phyloP scores from a whole-genome alignment of 768 basidiomycete species.

The Myochromella boudieri region DNA sequence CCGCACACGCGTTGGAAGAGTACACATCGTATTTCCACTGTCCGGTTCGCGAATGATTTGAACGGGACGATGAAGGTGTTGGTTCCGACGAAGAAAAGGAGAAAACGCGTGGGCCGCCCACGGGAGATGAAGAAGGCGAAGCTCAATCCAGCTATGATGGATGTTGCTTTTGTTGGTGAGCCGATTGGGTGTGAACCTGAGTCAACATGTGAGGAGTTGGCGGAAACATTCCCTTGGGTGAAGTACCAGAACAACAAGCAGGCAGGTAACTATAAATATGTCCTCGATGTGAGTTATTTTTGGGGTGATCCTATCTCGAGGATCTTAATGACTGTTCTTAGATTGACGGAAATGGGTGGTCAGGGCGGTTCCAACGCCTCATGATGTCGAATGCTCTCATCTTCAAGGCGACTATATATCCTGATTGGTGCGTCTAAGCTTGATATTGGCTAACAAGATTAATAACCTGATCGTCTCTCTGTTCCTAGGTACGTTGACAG shows the following conservation, averaged over 20 bases:
- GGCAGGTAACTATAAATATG: slow-evolving; percentile 58
- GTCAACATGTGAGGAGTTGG: slow-evolving; percentile 43
- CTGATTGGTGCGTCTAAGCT: slow-evolving; percentile 52
- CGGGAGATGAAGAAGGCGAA: slow-evolving; percentile 24
- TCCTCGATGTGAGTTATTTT: slow-evolving; percentile 48
- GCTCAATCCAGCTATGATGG: slow-evolving; percentile 49
- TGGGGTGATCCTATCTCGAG: not conserved
- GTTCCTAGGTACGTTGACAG: slow-evolving; percentile 47
- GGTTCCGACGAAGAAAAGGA: slow-evolving; percentile 18
- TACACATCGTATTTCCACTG: slow-evolving; percentile 44
- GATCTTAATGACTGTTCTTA: slow-evolving; percentile 13
- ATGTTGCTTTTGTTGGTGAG: slow-evolving; percentile 48
- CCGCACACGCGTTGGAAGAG: slow-evolving; percentile 40
- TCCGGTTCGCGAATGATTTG: slow-evolving; percentile 36
- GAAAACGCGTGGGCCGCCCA: slow-evolving; percentile 37
- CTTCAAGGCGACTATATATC: slow-evolving; percentile 64
- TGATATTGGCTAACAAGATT: not conserved
- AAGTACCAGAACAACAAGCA: slow-evolving; percentile 34
- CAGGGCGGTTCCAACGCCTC: slow-evolving; percentile 60
- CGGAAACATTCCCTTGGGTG: slow-evolving; percentile 46
- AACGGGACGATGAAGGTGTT: slow-evolving; percentile 3
- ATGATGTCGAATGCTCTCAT: slow-evolving; percentile 58
- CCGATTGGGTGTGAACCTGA: slow-evolving; percentile 40
- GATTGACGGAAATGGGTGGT: slow-evolving; percentile 65
- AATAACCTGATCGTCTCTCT: not conserved